Percentiles rank a stretch among this genome's conserved stretches.
Conservation (phyloP, 176 grass and related monocot species). For the Carex pumila region DNA sequence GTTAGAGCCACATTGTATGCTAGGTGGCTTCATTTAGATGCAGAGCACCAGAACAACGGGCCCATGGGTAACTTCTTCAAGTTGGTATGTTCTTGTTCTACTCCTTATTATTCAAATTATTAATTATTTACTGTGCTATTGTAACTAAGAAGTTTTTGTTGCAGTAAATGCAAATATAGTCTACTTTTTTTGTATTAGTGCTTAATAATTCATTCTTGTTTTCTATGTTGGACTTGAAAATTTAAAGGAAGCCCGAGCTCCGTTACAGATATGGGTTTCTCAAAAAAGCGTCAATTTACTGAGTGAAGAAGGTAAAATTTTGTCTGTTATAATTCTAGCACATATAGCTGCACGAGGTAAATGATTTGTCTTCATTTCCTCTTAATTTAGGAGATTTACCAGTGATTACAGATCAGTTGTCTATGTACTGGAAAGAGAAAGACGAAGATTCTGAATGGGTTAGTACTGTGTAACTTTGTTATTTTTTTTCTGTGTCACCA, state of each 20-base stretch:
- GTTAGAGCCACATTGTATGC: constrained; percentile 64
- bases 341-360: neutral
- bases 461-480: constrained; percentile 20
- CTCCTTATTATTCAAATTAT: neutral
- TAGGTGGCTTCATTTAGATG: constrained; percentile 44
- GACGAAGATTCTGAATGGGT: constrained; percentile 98
- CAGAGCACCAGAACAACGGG: constrained; percentile 37
- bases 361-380: constrained; percentile 14
- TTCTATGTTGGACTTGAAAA: constrained; percentile 2
- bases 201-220: constrained; percentile 20
- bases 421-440: constrained; percentile 91
- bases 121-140: constrained; percentile 1
- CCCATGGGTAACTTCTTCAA: constrained; percentile 43
- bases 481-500: neutral
- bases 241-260: constrained; percentile 61
- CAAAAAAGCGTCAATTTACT: constrained; percentile 67
- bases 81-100: constrained; percentile 48
- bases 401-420: constrained; percentile 45
- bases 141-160: neutral
- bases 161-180: neutral
- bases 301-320: constrained; percentile 57
- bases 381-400: constrained; percentile 39
- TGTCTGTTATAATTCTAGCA: neutral
- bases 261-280: constrained; percentile 83
- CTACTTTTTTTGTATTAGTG: constrained; percentile 6